Percentiles rank a stretch among this genome's conserved stretches.
These are phyloP conservation scores for Pharus latifolius DNA, from an alignment of 176 grass and related monocot species.

Conservation along the genomic window DNA sequence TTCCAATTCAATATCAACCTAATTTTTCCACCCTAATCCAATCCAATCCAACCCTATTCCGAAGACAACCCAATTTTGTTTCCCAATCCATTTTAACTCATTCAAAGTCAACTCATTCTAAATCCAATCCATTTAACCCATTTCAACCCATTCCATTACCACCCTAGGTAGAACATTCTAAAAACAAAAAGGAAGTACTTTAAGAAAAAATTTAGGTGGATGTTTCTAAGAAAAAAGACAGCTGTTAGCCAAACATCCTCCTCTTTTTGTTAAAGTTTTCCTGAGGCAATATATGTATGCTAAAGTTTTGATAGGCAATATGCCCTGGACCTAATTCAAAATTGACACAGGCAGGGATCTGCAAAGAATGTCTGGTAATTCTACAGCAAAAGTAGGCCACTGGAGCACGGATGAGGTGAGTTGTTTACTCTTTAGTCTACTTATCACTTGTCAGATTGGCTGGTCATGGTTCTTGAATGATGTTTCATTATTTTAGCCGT, in stretches of 20 bases:
- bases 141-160: no score
- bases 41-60: no score
- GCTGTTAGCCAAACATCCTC: no score
- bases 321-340: conserved; percentile 41
- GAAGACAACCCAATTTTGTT: no score
- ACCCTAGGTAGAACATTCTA: background rate
- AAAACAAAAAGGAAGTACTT: background rate
- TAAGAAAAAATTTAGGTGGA: background rate
- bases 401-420: conserved; percentile 63
- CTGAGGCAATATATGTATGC: background rate
- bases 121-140: no score
- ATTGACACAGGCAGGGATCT: conserved; percentile 89
- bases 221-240: background rate
- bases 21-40: no score
- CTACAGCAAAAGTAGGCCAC: conserved; percentile 65
- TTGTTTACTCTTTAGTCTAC: conserved; percentile 2
- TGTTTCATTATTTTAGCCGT: background rate
- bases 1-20: no score
- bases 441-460: background rate
- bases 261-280: no score
- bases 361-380: conserved; percentile 93
- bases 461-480: background rate
- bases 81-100: no score
- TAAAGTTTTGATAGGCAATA: background rate
- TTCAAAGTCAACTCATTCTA: no score